Conservation (phyloP, 2,329 filamentous ascomycete genomes). For the Ophiostoma australiae region DNA sequence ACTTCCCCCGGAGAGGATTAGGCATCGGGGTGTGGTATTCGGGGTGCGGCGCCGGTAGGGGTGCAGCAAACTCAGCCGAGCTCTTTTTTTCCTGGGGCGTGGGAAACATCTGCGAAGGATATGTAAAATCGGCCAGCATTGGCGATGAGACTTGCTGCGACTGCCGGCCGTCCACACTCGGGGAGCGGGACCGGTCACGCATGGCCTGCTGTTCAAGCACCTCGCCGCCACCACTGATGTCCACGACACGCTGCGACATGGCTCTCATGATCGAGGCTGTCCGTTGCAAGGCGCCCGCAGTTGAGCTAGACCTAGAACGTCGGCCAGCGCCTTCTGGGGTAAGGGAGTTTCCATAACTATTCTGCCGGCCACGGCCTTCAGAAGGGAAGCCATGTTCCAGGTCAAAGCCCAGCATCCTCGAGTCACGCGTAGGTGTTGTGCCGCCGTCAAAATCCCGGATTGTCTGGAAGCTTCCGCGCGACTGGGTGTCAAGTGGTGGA, state of each 20-base stretch:
- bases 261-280: constrained; percentile 72
- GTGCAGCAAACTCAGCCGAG: constrained; percentile 26
- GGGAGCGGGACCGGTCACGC: constrained; percentile 55
- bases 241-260: constrained; percentile 97
- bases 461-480: constrained; percentile 54
- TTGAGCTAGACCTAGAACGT: constrained; percentile 59
- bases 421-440: constrained; percentile 41
- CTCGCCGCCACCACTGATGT: constrained; percentile 89
- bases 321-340: constrained; percentile 46
- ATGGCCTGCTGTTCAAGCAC: constrained; percentile 67
- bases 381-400: constrained; percentile 55
- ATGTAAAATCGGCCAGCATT: constrained; percentile 46
- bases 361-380: constrained; percentile 44
- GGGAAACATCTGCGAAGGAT: constrained; percentile 46
- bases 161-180: constrained; percentile 47
- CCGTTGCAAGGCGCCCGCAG: constrained; percentile 59
- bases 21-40: constrained; percentile 38
- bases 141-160: constrained; percentile 43
- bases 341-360: constrained; percentile 54
- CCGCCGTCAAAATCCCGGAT: constrained; percentile 52
- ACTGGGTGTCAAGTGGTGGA: constrained; percentile 38
- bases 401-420: constrained; percentile 51
- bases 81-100: constrained; percentile 44
- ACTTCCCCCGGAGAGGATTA: constrained; percentile 83
- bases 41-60: constrained; percentile 33